Conservation (phyloP, 2,329 filamentous ascomycete genomes). For the Nemania sp. region DNA sequence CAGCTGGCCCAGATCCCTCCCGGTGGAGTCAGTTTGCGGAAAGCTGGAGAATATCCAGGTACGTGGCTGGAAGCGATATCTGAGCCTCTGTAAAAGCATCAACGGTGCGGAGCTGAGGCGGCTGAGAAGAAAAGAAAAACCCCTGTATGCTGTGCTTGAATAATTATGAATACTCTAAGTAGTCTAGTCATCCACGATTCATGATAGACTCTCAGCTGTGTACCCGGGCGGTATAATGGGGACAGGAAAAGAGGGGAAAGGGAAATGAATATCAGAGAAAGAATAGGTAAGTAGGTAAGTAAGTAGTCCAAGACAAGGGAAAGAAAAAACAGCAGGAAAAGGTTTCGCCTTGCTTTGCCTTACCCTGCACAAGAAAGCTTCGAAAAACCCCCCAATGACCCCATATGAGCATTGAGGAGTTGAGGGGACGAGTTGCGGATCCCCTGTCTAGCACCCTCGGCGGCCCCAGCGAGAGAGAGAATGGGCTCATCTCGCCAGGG, state of each 20-base stretch:
- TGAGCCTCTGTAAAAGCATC: not conserved
- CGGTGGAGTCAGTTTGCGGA: constrained; percentile 5
- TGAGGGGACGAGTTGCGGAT: constrained; percentile 8
- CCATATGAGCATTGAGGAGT: not conserved
- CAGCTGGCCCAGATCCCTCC: not conserved
- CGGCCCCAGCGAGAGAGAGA: constrained; percentile 16
- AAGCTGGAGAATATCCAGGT: constrained; percentile 13
- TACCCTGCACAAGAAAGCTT: constrained; percentile 21
- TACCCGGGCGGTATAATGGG: not conserved
- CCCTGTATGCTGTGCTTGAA: constrained; percentile 10
- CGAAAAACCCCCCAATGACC: constrained; percentile 3
- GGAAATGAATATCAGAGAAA: not conserved
- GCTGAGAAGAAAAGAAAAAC: constrained; percentile 28
- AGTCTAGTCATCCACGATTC: constrained; percentile 2
- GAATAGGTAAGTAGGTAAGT: no score
- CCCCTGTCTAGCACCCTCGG: constrained; percentile 22
- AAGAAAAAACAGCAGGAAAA: constrained; percentile 1
- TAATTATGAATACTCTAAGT: not conserved
- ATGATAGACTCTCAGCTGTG: constrained; percentile 8
- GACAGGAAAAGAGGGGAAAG: not conserved
- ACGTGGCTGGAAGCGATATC: constrained; percentile 15
- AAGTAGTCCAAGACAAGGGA: not conserved
- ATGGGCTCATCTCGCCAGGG: constrained; percentile 31
- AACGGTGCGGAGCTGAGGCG: constrained; percentile 26
- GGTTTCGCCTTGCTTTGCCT: constrained; percentile 23